Base-by-base conservation (phyloP, 2,329 filamentous ascomycete genomes). In the Nothophoma quercina region DNA sequence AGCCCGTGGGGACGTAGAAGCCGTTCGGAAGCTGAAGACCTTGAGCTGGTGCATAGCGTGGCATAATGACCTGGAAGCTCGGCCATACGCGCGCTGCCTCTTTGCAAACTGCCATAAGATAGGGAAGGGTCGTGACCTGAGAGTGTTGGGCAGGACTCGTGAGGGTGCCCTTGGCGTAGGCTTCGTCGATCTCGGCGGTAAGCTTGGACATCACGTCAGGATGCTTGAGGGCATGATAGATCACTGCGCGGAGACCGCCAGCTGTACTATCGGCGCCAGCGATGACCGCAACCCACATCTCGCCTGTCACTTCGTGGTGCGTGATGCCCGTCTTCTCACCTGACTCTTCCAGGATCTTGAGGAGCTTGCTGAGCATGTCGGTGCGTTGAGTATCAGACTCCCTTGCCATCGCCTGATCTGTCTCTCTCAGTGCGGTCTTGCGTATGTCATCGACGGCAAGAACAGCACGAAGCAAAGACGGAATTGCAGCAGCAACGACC, bases 41-140 rank as follows among this genome's bases (percentile, higher is more conserved):
- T 18, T 82, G 77, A 0, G 79, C 72, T 0, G 90, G 90, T 0
- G 90, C 87, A 38, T 92, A 78, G 44, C 90, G 83, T 72, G 92
- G 89, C 34, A 92, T 77, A 0, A 86, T 85, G 10, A 91, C 77
- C 0, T 88, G 89, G 0, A 87, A 82, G 0, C 89, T 87, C 0
- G 89, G 89, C 70, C 92, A 88, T 60, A 91, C 69, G 7, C 89
- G 84, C 75, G 92, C 88, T 6, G 87, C 84, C 72, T 95, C 90
- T 67, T 91, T 89, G 64, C 93, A 83, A 44, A 85, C 86, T 2
- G 89, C 90, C 65, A 91, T 87, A 2, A 95, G 82, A 68, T 93
- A 93, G 0, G 85, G 84, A 4, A 93, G 79, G 42, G 82, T 83
- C 69, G 89, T 86, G 41, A 79, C 81, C 70, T 91, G 63, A 3